Evolutionary conservation across 2,329 filamentous ascomycete species (phyloP), one percentile per base, ranked within the genome.

Genomic region (Incumbomyces delicatus): DNA sequence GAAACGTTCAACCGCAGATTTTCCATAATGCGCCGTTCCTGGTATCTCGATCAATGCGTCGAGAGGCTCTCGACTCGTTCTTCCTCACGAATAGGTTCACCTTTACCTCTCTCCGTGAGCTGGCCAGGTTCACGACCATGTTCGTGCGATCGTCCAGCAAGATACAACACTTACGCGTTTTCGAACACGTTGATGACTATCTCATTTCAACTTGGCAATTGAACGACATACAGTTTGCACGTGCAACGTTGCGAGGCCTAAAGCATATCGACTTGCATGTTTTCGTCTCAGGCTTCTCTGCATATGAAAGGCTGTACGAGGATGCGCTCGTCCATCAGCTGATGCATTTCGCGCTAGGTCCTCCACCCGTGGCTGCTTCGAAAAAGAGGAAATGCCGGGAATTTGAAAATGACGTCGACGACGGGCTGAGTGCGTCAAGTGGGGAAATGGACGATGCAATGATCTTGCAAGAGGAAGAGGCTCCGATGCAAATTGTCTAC

Each of bases 31-130:
- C 36, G 7, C 22, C 41, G 4, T 41, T 47, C 35, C 44, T 47
- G 7, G 35, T 47, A 2, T 47, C 44, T 10, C 36, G 31, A 20
- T 34, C 18, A 2, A 32, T 47, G 13, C 44, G 44, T 7, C 36
- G 44, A 18, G 37, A 47, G 29, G 44, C 44, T 17, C 44, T 47
- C 38, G 44, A 47, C 33, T 22, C 38, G 12, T 41, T 47, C 31
- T 47, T 47, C 38, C 17, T 41, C 22, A 34, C 20, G 5, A 47
- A 47, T 32, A 39, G 33, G 3, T 47, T 47, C 31, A 41, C 44
- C 37, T 47, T 47, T 16, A 47, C 44, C 14, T 47, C 20, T 29
- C 44, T 47, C 8, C 29, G 33, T 29, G 44, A 47, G 31, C 38
- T 47, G 14, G 20, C 14, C 12, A 13, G 30, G 5, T 47, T 47